A percentile compares a stretch with the other conserved stretches of the same genome.
Evolutionary conservation across 2,329 filamentous ascomycete species (phyloP).

Genomic region (Dactylella cylindrospora): DNA sequence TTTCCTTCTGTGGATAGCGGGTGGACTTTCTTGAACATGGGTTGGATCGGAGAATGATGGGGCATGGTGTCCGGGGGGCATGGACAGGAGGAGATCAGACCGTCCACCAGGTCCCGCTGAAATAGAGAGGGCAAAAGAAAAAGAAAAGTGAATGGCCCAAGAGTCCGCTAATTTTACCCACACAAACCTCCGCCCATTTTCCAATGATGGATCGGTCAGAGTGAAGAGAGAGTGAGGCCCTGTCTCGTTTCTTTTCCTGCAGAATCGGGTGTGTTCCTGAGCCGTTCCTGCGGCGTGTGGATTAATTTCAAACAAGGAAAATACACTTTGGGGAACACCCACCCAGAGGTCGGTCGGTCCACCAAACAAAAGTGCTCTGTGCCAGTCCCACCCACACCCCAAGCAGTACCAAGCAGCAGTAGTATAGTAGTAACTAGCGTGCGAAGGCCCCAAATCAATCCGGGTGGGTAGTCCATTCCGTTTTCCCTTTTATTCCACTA

Average conservation of each 20-base stretch:
- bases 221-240: slow-evolving; percentile 40
- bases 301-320: slow-evolving; percentile 44
- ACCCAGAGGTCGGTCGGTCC: too few species aligned
- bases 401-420: slow-evolving; percentile 41
- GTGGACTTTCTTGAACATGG: slow-evolving; percentile 44
- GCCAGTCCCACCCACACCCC: too few species aligned
- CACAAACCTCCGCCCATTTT: slow-evolving; percentile 31
- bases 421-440: too few species aligned
- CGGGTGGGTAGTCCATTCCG: slow-evolving; percentile 39
- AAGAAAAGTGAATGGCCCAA: slow-evolving; percentile 15
- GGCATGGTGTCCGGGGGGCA: slow-evolving; percentile 33
- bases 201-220: too few species aligned
- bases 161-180: slow-evolving; percentile 17
- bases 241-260: slow-evolving; percentile 45
- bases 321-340: slow-evolving; percentile 34
- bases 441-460: too few species aligned
- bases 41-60: slow-evolving; percentile 33
- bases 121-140: too few species aligned
- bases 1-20: slow-evolving; percentile 42
- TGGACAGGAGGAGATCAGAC: slow-evolving; percentile 43
- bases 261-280: slow-evolving; percentile 36
- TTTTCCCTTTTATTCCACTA: slow-evolving; percentile 23
- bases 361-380: slow-evolving; percentile 42
- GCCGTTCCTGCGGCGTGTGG: slow-evolving; percentile 45
- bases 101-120: slow-evolving; percentile 30